phyloP scores from a whole-genome alignment of 2,329 filamentous ascomycete genomes.

The Ophiostoma perfectum region DNA sequence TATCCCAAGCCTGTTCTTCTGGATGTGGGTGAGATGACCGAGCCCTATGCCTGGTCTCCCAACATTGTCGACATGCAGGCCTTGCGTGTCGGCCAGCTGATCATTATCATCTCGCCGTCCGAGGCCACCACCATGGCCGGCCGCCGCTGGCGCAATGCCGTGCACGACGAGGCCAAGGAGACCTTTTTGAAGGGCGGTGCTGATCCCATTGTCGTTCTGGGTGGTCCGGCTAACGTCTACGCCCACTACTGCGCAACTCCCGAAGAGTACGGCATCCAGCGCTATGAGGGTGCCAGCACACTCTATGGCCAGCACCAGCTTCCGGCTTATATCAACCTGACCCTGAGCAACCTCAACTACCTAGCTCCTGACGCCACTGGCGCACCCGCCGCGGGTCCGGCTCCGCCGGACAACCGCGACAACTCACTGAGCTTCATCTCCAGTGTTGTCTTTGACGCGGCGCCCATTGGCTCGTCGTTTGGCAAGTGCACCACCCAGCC shows the following conservation, averaged over 20 bases:
- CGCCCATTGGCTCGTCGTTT: slow-evolving; percentile 61
- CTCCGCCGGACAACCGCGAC: slow-evolving; percentile 72
- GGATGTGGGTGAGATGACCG: slow-evolving; percentile 70
- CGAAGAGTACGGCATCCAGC: slow-evolving; percentile 73
- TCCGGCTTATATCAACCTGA: slow-evolving; percentile 81
- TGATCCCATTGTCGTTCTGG: slow-evolving; percentile 72
- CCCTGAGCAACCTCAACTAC: slow-evolving; percentile 64
- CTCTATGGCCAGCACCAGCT: slow-evolving; percentile 79
- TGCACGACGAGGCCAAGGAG: slow-evolving; percentile 46
- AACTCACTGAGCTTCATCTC: slow-evolving; percentile 75
- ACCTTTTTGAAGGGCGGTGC: slow-evolving; percentile 36
- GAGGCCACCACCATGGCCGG: slow-evolving; percentile 92
- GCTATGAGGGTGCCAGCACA: slow-evolving; percentile 83
- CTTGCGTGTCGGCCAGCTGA: slow-evolving; percentile 73
- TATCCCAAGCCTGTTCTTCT: slow-evolving; percentile 76
- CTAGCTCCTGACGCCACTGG: slow-evolving; percentile 48
- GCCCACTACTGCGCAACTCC: slow-evolving; percentile 74
- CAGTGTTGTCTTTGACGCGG: slow-evolving; percentile 67
- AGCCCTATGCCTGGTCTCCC: slow-evolving; percentile 77
- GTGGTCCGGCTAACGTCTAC: slow-evolving; percentile 87
- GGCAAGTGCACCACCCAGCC: slow-evolving; percentile 56
- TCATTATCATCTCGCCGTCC: slow-evolving; percentile 79
- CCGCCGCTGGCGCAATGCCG: slow-evolving; percentile 72
- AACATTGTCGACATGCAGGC: slow-evolving; percentile 86
- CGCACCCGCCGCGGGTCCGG: slow-evolving; percentile 49